Base-by-base conservation (phyloP, 345 rosid genomes). In the Syzygium aqueum region DNA sequence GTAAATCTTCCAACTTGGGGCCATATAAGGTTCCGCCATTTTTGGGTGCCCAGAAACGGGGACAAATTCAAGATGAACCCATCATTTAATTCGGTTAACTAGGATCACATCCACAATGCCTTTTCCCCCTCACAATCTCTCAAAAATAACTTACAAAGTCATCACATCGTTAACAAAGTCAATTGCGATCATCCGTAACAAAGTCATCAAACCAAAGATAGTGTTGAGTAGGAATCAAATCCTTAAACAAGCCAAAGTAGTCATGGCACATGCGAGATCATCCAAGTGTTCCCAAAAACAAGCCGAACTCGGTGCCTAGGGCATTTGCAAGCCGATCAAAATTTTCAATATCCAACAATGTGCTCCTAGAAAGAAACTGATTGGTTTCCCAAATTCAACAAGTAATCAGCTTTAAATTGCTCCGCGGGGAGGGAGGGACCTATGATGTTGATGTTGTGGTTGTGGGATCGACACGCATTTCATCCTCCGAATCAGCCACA, bases 351-450 rank as follows among this genome's bases (percentile, higher is more conserved):
- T 54, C 11, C 11, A 54, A 54, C 25, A 54, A 54, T 16, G 25
- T 2, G 57, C 21, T 54, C 57, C 25, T 4, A 37, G 22, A 56
- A 56, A 56, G 10, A 56, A 56, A n/a, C 9, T 56, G n/a, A 56
- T 22, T 56, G n/a, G n/a, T 56, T 56, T 5, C 22, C 61, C 23
- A 23, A 23, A 56, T 22, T 37, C 40, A 37, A 56, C 0, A 9
- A 56, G 27, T 23, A 3, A 56, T 56, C 61, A 9, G 1, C 0
- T 56, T 56, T 56, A 9, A 56, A 56, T 13, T 54, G 2, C 0
- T 54, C 0, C 22, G 50, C 10, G 50, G 8, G 13, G 10, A 56
- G 2, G n/a, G 61, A 2, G 2, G 0, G 2, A 3, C 59, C 0
- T 54, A 54, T 56, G n/a, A 56, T 56, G 12, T 23, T 11, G 4